Conservation (phyloP, 2,329 filamentous ascomycete species). For the Neocatenulostroma microsporum region DNA sequence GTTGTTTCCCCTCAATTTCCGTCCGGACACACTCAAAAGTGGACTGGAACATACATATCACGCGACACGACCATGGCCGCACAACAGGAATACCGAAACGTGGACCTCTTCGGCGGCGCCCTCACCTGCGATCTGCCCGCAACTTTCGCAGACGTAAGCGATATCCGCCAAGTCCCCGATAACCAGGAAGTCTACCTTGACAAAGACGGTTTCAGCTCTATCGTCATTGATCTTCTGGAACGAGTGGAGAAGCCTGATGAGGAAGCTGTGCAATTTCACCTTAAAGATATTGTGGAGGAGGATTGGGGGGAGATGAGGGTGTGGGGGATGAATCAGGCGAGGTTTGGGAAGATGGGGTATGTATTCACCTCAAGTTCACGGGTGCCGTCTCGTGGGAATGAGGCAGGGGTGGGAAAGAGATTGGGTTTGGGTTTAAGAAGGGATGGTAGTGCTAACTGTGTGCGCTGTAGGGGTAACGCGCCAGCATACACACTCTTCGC, state of each 20-base stretch:
- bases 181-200: slow-evolving; percentile 93
- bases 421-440: no score
- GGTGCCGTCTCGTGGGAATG: not conserved
- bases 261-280: slow-evolving; percentile 50
- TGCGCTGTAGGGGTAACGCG: slow-evolving; percentile 32
- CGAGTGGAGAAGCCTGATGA: slow-evolving; percentile 67
- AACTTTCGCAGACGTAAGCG: slow-evolving; percentile 64
- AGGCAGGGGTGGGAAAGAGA: no score
- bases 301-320: slow-evolving; percentile 28
- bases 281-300: slow-evolving; percentile 39
- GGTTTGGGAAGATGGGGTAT: slow-evolving; percentile 32
- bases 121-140: slow-evolving; percentile 60
- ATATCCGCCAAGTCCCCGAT: slow-evolving; percentile 67
- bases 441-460: not conserved
- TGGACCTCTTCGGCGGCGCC: slow-evolving; percentile 64
- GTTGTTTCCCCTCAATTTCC: no score
- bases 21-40: no score
- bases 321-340: slow-evolving; percentile 25
- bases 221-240: slow-evolving; percentile 87
- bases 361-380: no score
- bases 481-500: slow-evolving; percentile 65
- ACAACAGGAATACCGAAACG: slow-evolving; percentile 52
- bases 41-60: no score
- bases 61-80: no score
- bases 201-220: slow-evolving; percentile 69